phyloP scores from a whole-genome alignment of 371 early-diverging fungal species.

The Phascolomyces articulosus region DNA sequence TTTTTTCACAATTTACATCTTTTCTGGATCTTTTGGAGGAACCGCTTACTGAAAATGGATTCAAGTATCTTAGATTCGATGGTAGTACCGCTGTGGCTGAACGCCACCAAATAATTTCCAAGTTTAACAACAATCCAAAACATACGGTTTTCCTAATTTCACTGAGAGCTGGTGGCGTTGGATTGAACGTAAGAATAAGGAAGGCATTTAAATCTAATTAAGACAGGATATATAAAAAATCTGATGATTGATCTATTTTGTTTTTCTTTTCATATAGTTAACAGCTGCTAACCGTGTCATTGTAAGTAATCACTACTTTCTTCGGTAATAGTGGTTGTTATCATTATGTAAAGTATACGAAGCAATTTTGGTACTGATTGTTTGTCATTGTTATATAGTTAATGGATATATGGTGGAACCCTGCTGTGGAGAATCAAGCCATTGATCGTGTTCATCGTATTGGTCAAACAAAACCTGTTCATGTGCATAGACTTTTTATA shows the following conservation, averaged over 20 bases:
- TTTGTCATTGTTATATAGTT: conserved; percentile 13
- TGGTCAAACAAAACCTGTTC: conserved; percentile 29
- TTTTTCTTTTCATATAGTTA: conserved; percentile 1
- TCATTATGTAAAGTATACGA: no score
- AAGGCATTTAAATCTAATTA: no score
- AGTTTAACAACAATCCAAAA: conserved; percentile 53
- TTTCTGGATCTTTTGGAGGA: conserved; percentile 69
- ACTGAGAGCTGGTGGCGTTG: conserved; percentile 56
- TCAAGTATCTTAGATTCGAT: conserved; percentile 41
- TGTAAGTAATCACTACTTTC: neutral
- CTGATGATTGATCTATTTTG: conserved; percentile 11
- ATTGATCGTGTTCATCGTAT: conserved; percentile 49
- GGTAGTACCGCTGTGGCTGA: conserved; percentile 46
- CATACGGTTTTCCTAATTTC: conserved; percentile 66
- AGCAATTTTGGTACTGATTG: neutral
- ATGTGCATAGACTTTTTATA: conserved; percentile 17
- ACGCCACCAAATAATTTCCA: conserved; percentile 43
- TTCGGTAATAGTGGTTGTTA: no score
- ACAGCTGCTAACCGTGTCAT: conserved; percentile 14
- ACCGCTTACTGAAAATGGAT: conserved; percentile 53
- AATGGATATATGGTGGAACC: conserved; percentile 76
- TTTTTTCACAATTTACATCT: conserved; percentile 80
- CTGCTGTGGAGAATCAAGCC: conserved; percentile 63
- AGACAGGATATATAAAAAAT: conserved; percentile 48
- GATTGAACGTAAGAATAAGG: conserved; percentile 89